Evolutionary conservation across 768 basidiomycete genomes (phyloP).

Genomic region (Mycena chlorophos): DNA sequence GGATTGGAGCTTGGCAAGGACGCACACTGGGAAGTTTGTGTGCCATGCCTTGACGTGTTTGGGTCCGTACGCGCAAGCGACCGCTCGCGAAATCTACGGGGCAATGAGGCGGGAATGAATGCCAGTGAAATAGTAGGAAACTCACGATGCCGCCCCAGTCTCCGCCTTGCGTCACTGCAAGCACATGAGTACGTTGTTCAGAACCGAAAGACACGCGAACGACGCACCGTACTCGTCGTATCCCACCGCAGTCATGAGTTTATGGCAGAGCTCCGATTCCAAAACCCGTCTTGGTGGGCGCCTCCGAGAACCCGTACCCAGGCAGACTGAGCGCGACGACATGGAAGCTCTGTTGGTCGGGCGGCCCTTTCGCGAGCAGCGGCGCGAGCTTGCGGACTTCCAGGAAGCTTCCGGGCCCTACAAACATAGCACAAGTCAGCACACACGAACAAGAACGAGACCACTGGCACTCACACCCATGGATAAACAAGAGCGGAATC

Average conservation of each 20-base stretch:
- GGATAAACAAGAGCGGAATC: slow-evolving; percentile 40
- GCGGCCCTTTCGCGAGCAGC: slow-evolving; percentile 44
- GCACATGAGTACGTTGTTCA: neutral
- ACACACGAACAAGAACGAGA: neutral
- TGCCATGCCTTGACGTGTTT: slow-evolving; percentile 38
- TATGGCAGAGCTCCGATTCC: slow-evolving; percentile 45
- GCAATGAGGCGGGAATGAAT: neutral
- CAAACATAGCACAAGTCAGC: neutral
- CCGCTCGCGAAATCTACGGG: slow-evolving; percentile 29
- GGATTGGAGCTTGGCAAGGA: no score
- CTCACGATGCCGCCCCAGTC: slow-evolving; percentile 40
- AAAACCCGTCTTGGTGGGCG: slow-evolving; percentile 53
- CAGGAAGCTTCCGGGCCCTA: slow-evolving; percentile 62
- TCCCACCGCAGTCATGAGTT: slow-evolving; percentile 49
- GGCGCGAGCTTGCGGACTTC: slow-evolving; percentile 62
- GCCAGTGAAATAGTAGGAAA: neutral
- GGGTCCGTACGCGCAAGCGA: slow-evolving; percentile 31
- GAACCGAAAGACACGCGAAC: neutral
- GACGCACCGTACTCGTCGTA: slow-evolving; percentile 49
- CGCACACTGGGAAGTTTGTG: slow-evolving; percentile 1
- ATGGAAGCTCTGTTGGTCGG: slow-evolving; percentile 56
- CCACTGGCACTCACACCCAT: slow-evolving; percentile 46
- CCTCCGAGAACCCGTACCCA: slow-evolving; percentile 63
- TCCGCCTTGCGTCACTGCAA: slow-evolving; percentile 45
- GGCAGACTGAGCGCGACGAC: slow-evolving; percentile 62